Evolutionary conservation across 2,329 filamentous ascomycete species (phyloP).

Genomic region (Hypoxylon sp.): DNA sequence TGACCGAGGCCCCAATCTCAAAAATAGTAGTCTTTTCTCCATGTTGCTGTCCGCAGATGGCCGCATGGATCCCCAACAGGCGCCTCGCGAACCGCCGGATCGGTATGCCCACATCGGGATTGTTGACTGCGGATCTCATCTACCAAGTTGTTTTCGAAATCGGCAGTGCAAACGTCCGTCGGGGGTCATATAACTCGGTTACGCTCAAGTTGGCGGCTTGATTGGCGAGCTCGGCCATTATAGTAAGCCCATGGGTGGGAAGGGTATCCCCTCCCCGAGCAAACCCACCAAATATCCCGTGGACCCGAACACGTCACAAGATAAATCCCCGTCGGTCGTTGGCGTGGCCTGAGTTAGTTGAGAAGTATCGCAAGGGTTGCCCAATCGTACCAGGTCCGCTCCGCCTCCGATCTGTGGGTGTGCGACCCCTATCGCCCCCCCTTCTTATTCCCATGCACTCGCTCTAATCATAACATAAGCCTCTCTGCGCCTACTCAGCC

Average conservation of each 20-base stretch:
- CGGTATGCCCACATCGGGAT: slow-evolving; percentile 27
- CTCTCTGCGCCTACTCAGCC: no score
- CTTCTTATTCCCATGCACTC: background rate
- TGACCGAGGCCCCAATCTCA: slow-evolving; percentile 3
- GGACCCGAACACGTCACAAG: slow-evolving; percentile 31
- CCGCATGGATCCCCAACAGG: slow-evolving; percentile 27
- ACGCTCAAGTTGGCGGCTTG: slow-evolving; percentile 23
- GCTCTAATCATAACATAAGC: slow-evolving; percentile 22
- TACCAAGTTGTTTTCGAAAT: slow-evolving; percentile 15
- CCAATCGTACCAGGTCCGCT: slow-evolving; percentile 20
- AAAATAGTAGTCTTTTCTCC: slow-evolving; percentile 6
- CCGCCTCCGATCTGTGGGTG: slow-evolving; percentile 7
- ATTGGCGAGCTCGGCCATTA: slow-evolving; percentile 29
- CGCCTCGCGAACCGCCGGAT: slow-evolving; percentile 11
- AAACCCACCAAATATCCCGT: slow-evolving; percentile 24
- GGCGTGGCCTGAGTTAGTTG: slow-evolving; percentile 8
- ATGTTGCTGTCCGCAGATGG: no score
- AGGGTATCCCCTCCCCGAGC: slow-evolving; percentile 9
- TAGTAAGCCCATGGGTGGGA: slow-evolving; percentile 32
- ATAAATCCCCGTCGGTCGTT: slow-evolving; percentile 29
- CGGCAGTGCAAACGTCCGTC: slow-evolving; percentile 13
- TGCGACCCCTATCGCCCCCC: background rate
- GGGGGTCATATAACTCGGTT: slow-evolving; percentile 19
- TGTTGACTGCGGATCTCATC: slow-evolving; percentile 24
- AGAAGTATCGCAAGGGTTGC: slow-evolving; percentile 4